A percentile compares a stretch with the other conserved stretches of the same genome.
Conservation (phyloP, 169 alveolate species). For the Haemoproteus tartakovskyi region DNA sequence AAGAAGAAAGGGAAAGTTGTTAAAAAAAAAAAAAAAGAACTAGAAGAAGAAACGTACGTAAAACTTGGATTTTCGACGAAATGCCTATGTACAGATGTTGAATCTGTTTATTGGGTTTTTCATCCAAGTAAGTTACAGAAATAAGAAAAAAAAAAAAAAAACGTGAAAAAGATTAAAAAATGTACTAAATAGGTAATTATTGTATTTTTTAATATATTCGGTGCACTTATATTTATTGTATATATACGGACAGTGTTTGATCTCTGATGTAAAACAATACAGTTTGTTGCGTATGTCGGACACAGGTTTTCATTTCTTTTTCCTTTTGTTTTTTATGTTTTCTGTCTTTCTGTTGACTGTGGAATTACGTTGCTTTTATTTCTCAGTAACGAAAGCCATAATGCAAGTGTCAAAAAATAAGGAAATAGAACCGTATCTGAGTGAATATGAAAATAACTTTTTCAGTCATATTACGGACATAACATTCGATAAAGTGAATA, state of each 20-base stretch:
- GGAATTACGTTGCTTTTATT: background rate
- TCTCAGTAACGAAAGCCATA: conserved; percentile 27
- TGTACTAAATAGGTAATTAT: too few relatives aligned
- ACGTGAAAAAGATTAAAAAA: background rate
- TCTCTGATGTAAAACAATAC: too few relatives aligned
- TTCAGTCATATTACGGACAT: conserved; percentile 27
- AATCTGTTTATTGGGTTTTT: conserved; percentile 43
- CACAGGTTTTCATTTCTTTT: too few relatives aligned
- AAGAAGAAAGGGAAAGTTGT: too few relatives aligned
- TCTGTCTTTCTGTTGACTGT: background rate
- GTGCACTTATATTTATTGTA: too few relatives aligned
- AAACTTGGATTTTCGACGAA: conserved; percentile 22
- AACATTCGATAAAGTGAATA: conserved; percentile 13
- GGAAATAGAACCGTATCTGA: conserved; percentile 26
- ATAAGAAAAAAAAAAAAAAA: background rate
- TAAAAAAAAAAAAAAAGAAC: conserved; percentile 22
- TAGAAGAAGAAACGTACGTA: conserved; percentile 21
- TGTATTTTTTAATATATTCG: too few relatives aligned
- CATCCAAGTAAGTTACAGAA: conserved; percentile 48
- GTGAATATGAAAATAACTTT: conserved; percentile 29
- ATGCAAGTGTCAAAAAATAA: conserved; percentile 46
- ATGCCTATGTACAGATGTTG: conserved; percentile 58
- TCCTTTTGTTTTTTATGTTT: background rate
- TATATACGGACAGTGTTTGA: too few relatives aligned
- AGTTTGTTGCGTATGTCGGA: too few relatives aligned